Percentiles rank a stretch among this genome's conserved stretches.
Conservation (phyloP, 192 early-diverging fungal genomes). For the Coemansia sp. region DNA sequence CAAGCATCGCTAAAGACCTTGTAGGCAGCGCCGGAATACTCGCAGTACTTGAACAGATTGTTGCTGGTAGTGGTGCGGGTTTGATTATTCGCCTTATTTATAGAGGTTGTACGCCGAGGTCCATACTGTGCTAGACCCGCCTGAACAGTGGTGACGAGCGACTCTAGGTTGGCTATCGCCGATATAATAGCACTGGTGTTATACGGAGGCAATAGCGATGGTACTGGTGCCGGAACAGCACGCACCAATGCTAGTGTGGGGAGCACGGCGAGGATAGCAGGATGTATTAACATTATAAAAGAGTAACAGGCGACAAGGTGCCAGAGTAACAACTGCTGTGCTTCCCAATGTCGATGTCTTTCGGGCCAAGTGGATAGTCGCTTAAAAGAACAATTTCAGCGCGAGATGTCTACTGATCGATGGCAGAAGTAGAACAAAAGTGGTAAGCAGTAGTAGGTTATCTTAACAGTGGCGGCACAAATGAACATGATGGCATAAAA, state of each 20-base stretch:
- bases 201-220: not conserved
- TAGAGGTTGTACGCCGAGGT: not conserved
- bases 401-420: conserved; percentile 4
- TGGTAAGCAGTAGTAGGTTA: not conserved
- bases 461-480: not conserved
- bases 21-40: conserved; percentile 55
- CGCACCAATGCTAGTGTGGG: not conserved
- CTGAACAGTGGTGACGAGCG: not conserved
- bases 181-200: not conserved
- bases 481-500: not conserved
- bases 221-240: not conserved
- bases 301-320: not conserved
- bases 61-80: not conserved
- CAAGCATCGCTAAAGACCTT: conserved; percentile 36
- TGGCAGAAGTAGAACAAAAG: not conserved
- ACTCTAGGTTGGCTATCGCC: not conserved
- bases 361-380: not conserved
- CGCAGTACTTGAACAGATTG: conserved; percentile 28
- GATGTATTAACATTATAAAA: not conserved
- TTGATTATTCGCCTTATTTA: not conserved
- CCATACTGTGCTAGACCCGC: not conserved
- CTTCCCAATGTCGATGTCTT: not conserved
- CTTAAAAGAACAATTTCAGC: not conserved
- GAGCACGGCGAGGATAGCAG: not conserved
- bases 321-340: not conserved